Evolutionary conservation across 129 eudicot species (phyloP).

Genomic region (Logfia minima): DNA sequence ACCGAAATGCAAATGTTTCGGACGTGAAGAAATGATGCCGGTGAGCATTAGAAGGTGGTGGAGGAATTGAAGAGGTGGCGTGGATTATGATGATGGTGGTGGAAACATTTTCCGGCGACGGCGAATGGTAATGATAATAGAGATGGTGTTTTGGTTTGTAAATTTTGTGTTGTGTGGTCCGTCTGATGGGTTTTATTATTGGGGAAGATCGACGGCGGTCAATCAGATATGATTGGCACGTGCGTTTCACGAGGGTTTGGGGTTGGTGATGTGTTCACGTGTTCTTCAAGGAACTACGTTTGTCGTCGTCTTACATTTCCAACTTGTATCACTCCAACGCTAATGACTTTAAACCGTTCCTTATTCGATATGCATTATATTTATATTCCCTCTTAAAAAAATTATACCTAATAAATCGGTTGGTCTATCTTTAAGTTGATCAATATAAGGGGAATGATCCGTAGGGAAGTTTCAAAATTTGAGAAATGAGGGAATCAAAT

Average conservation of each 20-base stretch:
- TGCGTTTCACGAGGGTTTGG: slow-evolving; percentile 25
- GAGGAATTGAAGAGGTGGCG: slow-evolving; percentile 10
- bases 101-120: slow-evolving; percentile 20
- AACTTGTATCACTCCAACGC: neutral
- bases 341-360: no score
- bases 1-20: slow-evolving; percentile 52
- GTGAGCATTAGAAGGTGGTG: slow-evolving; percentile 62
- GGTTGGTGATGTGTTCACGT: slow-evolving; percentile 41
- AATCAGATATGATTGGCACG: slow-evolving; percentile 25
- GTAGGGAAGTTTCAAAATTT: no score
- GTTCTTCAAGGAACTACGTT: slow-evolving; percentile 37
- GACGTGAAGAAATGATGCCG: slow-evolving; percentile 68
- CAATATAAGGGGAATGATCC: no score
- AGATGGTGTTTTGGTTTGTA: neutral
- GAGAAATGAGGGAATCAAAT: no score
- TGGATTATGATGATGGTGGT: slow-evolving; percentile 16
- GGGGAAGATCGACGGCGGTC: slow-evolving; percentile 33
- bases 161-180: slow-evolving; percentile 29
- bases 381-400: no score
- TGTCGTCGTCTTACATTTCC: neutral
- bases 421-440: no score
- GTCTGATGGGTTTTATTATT: slow-evolving; percentile 26
- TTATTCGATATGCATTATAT: no score
- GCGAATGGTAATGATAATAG: neutral
- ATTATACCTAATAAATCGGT: no score